Base-by-base conservation (phyloP, 352 stramenopile species). In the Aphanomyces invadans region DNA sequence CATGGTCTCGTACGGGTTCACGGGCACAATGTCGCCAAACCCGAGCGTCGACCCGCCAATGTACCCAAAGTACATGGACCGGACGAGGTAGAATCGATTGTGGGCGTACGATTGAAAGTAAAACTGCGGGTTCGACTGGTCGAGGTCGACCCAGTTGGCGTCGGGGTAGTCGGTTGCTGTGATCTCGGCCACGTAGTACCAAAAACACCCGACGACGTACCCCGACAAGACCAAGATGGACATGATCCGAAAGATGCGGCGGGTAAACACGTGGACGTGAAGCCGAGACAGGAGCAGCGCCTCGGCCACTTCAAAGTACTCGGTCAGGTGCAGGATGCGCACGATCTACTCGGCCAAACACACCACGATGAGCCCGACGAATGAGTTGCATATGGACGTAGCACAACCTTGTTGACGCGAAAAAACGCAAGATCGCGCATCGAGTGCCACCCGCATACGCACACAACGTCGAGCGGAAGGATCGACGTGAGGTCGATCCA, bases 61-160 rank as follows among this genome's bases (percentile, higher is more conserved):
- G 53, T 65, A 70, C 4, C 53, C 57, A 65, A 70, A 70, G 39
- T 70, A 70, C 57, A 70, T 65, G 45, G 63, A 64, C 7, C 63
- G 63, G 36, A 70, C 42, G 63, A 67, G n/a, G 49, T 67, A 67
- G 17, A 67, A 44, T 5, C 60, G 60, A 23, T 67, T 67, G 60
- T 67, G 60, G 19, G 33, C 60, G 42, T 67, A 67, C 31, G 60
- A 26, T 9, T 39, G 2, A 39, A 67, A 67, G 49, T 67, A 67
- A 48, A 51, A 67, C 0, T 57, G 19, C 1, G 39, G 39, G 32
- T 56, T 57, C 7, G 7, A 10, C 36, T 67, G 60, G 23, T 67
- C 60, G 12, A 67, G n/a, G n/a, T 32, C 3, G 19, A 67, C 60
- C 60, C 60, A 67, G 28, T 49, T 67, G 2, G 38, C 42, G 23